A percentile compares a stretch with the other conserved stretches of the same genome.
These are phyloP conservation scores for Rhypophila decipiens DNA, from an alignment of 495 filamentous ascomycete species.

Conservation along the genomic window DNA sequence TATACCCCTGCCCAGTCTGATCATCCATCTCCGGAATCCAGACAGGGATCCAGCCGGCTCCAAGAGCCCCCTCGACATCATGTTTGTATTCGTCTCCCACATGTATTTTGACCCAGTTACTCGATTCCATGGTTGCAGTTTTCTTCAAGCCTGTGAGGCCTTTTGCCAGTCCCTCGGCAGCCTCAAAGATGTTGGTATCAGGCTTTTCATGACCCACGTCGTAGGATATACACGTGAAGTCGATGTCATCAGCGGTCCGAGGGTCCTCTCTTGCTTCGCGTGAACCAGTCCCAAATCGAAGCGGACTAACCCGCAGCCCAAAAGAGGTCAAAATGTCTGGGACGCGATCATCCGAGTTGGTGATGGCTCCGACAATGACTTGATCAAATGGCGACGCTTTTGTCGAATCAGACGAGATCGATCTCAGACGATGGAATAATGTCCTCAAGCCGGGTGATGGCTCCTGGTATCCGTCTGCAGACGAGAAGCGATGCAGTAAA, in stretches of 20 bases:
- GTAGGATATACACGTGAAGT: conserved; percentile 66
- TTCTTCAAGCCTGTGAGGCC: not conserved
- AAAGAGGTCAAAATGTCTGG: conserved; percentile 53
- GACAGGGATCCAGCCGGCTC: conserved; percentile 59
- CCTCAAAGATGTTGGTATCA: conserved; percentile 53
- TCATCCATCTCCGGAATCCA: no score
- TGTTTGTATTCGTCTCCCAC: conserved; percentile 62
- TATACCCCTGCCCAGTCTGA: no score
- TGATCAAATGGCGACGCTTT: conserved; percentile 21
- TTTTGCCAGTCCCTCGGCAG: conserved; percentile 36
- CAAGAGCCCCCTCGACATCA: conserved; percentile 53
- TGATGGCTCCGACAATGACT: conserved; percentile 59
- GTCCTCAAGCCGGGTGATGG: conserved; percentile 47
- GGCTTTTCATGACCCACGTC: conserved; percentile 70
- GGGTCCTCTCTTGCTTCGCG: not conserved
- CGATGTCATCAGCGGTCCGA: conserved; percentile 39
- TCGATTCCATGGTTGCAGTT: conserved; percentile 5
- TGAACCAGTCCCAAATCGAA: conserved; percentile 7
- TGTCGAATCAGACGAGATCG: not conserved
- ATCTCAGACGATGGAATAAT: conserved; percentile 24
- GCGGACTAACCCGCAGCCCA: conserved; percentile 48
- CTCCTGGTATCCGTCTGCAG: conserved; percentile 49
- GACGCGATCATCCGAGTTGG: conserved; percentile 73
- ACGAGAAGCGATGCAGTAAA: conserved; percentile 56
- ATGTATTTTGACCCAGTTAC: conserved; percentile 48